Evolutionary conservation across 345 rosid species (phyloP).

Genomic region (Brassica incana): DNA sequence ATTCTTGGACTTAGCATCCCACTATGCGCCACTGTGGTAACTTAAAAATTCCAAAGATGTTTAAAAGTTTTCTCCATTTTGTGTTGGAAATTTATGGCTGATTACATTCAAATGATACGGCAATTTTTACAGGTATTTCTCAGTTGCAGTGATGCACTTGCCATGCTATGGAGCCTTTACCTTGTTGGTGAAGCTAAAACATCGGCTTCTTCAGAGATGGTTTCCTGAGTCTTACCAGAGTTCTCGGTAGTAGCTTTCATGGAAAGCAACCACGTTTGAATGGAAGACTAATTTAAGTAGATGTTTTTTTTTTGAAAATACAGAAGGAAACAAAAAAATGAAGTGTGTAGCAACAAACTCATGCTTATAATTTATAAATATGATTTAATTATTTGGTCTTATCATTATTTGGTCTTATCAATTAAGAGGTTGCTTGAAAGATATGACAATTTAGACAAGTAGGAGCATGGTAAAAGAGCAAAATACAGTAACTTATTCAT

Average conservation of each 20-base stretch:
- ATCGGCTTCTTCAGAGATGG: slow-evolving; percentile 58
- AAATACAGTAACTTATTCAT: neutral
- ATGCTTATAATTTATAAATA: slow-evolving; percentile 22
- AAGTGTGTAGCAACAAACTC: slow-evolving; percentile 31
- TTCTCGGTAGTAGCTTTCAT: slow-evolving; percentile 35
- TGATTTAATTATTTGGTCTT: slow-evolving; percentile 26
- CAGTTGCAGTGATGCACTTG: slow-evolving; percentile 82
- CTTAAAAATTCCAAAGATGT: slow-evolving; percentile 3
- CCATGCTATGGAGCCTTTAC: slow-evolving; percentile 80
- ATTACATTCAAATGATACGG: neutral
- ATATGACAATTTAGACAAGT: neutral
- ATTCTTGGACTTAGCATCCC: slow-evolving; percentile 85
- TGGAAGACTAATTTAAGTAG: slow-evolving; percentile 23
- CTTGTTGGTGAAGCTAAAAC: slow-evolving; percentile 71
- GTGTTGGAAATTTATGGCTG: neutral
- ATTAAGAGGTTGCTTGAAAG: slow-evolving; percentile 1
- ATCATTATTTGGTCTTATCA: neutral
- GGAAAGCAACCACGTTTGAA: slow-evolving; percentile 11
- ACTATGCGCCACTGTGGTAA: slow-evolving; percentile 85
- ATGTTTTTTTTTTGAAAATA: slow-evolving; percentile 17
- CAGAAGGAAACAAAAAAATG: neutral
- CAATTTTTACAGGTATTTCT: slow-evolving; percentile 61
- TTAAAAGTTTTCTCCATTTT: neutral
- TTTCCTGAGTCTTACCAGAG: slow-evolving; percentile 66
- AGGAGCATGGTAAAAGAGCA: neutral